phyloP scores from a whole-genome alignment of 2,329 filamentous ascomycete species.

The Botrytis fabae region DNA sequence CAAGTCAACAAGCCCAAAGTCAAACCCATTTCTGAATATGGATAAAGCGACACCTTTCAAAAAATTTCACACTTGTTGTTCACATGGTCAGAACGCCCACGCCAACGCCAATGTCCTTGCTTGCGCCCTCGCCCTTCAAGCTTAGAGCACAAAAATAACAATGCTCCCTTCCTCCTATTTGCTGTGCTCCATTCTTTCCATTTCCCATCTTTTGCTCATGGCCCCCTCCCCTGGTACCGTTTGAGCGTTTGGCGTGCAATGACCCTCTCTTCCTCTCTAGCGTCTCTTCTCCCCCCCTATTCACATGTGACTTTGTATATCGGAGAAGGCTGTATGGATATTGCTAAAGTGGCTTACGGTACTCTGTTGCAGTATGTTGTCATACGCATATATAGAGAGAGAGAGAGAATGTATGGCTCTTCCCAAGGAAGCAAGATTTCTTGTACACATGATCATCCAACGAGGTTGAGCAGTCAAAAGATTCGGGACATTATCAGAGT shows the following conservation, averaged over 20 bases:
- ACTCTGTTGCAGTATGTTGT: not conserved
- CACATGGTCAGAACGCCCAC: not conserved
- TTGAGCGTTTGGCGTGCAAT: not conserved
- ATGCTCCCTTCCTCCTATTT: not conserved
- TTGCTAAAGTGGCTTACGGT: not conserved
- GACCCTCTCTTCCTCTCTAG: not conserved
- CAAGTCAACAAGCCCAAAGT: not conserved
- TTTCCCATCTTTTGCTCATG: not conserved
- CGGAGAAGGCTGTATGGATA: not conserved
- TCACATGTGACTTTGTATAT: not conserved
- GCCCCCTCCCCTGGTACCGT: not conserved
- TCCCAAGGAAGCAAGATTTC: not conserved
- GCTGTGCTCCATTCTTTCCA: not conserved
- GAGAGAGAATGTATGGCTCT: not conserved
- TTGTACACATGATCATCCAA: not conserved
- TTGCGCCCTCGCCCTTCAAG: not conserved
- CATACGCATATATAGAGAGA: not conserved
- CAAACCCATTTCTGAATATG: not conserved
- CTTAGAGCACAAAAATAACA: not conserved
- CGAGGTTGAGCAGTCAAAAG: not conserved
- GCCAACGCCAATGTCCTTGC: not conserved
- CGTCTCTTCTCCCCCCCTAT: not conserved
- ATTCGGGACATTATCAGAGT: not conserved
- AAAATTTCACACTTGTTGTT: not conserved
- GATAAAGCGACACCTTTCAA: not conserved